These are phyloP conservation scores for Russula earlei DNA, from an alignment of 768 basidiomycete genomes.

Conservation along the genomic window DNA sequence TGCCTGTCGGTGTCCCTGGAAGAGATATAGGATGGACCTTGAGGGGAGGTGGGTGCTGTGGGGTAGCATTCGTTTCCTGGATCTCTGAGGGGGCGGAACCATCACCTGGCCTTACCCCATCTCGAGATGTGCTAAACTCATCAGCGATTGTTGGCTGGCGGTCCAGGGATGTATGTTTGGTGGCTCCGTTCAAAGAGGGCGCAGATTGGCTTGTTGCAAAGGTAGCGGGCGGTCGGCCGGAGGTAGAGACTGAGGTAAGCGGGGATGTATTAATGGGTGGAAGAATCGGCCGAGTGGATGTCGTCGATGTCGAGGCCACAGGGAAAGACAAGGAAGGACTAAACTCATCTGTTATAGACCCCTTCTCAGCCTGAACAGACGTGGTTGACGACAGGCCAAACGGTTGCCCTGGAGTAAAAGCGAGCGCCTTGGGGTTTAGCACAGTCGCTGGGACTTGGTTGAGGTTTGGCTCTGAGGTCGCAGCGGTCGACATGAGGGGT, in stretches of 20 bases:
- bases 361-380: conserved; percentile 4
- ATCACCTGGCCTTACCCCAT: neutral
- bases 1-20: conserved; percentile 27
- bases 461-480: conserved; percentile 1
- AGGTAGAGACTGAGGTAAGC: neutral
- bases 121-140: neutral
- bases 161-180: neutral
- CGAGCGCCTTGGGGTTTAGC: conserved; percentile 16
- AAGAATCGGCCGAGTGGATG: conserved; percentile 11
- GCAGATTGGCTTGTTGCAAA: conserved; percentile 8
- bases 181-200: neutral
- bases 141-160: conserved; percentile 8
- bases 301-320: neutral
- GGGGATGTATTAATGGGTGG: conserved; percentile 13
- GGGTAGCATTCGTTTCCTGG: neutral
- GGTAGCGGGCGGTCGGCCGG: neutral
- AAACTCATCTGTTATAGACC: neutral
- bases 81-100: neutral
- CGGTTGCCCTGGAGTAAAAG: conserved; percentile 18
- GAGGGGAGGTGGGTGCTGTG: conserved; percentile 20
- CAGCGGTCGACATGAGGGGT: conserved; percentile 9
- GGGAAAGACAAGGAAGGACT: neutral
- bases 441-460: neutral
- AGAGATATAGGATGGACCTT: conserved; percentile 24
- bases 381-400: conserved; percentile 17